These are phyloP conservation scores for Saccharomycopsis synnaedendra DNA, from an alignment of 805 yeast species.

Conservation along the genomic window DNA sequence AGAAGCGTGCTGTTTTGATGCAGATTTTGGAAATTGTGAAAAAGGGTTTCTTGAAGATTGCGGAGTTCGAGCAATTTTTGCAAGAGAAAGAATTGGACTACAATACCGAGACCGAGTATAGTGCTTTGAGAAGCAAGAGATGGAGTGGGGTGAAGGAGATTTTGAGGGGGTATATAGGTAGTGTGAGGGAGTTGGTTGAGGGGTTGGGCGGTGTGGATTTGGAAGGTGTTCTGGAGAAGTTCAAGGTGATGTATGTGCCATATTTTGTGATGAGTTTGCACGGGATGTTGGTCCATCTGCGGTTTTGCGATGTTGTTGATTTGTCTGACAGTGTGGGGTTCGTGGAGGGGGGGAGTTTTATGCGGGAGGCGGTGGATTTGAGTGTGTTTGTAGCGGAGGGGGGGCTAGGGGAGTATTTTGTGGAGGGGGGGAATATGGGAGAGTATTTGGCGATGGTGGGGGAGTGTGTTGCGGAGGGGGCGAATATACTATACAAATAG, in stretches of 20 bases:
- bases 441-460: conserved; percentile 45
- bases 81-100: too few species aligned
- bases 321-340: not conserved
- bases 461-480: conserved; percentile 47
- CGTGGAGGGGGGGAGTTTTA: conserved; percentile 25
- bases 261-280: conserved; percentile 56
- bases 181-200: too few species aligned
- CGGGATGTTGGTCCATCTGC: conserved; percentile 38
- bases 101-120: too few species aligned
- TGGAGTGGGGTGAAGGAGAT: too few species aligned
- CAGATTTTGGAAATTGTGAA: conserved; percentile 8
- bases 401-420: conserved; percentile 44
- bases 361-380: conserved; percentile 45
- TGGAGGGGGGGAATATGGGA: conserved; percentile 40
- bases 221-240: conserved; percentile 29
- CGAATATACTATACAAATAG: conserved; percentile 29
- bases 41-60: conserved; percentile 8
- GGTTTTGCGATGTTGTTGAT: conserved; percentile 14
- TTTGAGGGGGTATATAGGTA: too few species aligned
- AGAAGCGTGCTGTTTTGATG: conserved; percentile 1
- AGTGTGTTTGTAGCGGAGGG: conserved; percentile 62
- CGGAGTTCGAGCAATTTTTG: not conserved
- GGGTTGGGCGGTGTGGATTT: not conserved
- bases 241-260: conserved; percentile 66
- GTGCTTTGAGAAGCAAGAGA: too few species aligned